Evolutionary conservation across 2,329 filamentous ascomycete genomes (phyloP), one percentile per base, ranked within the genome.

Genomic region (Trichoderma cornu-damae): DNA sequence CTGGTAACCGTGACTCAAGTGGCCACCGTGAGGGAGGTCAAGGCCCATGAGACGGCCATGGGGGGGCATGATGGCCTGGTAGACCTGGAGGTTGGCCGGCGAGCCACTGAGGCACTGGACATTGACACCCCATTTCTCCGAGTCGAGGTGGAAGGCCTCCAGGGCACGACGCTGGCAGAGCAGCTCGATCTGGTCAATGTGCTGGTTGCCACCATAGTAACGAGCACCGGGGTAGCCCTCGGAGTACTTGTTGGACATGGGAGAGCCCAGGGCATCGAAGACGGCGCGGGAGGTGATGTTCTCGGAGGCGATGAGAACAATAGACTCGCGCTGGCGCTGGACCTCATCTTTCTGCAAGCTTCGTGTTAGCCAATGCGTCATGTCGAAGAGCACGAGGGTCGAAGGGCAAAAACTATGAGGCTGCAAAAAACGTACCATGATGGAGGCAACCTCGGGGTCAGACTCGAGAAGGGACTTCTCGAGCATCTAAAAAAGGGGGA

Each of bases 171-270:
- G 82, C 81, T 99, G 94, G 84, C 94, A 99, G 61, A 94, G 88
- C 65, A 89, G 83, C 83, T 99, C 94, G 69, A 96, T 91, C 76
- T 90, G 82, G 75, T 99, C 94, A 66, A 99, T 99, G 83, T 94
- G 90, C 82, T 99, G 89, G 81, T 99, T 99, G 71, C 94, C 94
- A 72, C 94, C 94, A 71, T 99, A 99, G 84, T 99, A 99, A 76
- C 94, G 88, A 68, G 94, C 94, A 73, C 94, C 94, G 65, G 94
- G 94, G 76, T 96, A 96, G 64, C 94, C 94, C 82, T 99, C 94
- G 16, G 91, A 96, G 84, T 99, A 99, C 81, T 99, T 99, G 85
- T 99, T 96, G 76, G 89, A 90, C 89, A 94, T 95, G 74, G 89
- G 88, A 59, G 87, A 92, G 69, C 94, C 94, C 64, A 99, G 86